phyloP scores from a whole-genome alignment of 495 filamentous ascomycete species.

The Platismatia glauca region DNA sequence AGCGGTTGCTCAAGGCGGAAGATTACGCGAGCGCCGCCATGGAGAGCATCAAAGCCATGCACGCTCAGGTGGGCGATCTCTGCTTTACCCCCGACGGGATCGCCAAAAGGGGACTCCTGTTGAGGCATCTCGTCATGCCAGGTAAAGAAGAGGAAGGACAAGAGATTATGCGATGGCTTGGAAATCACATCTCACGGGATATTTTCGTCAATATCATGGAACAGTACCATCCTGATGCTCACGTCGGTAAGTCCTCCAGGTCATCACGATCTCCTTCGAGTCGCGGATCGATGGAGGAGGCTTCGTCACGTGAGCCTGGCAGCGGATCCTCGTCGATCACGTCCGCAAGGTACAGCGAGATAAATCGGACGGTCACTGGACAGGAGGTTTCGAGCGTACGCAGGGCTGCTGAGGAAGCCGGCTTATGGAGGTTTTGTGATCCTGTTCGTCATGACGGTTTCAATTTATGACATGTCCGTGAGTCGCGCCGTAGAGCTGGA shows the following conservation, averaged over 20 bases:
- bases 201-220: conserved; percentile 68
- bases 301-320: conserved; percentile 10
- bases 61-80: conserved; percentile 65
- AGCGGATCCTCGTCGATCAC: conserved; percentile 28
- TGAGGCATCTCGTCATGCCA: conserved; percentile 73
- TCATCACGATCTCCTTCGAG: conserved; percentile 14
- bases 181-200: conserved; percentile 55
- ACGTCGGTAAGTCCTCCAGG: conserved; percentile 59
- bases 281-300: not conserved
- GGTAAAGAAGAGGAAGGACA: conserved; percentile 57
- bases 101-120: conserved; percentile 60
- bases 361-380: conserved; percentile 57
- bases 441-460: conserved; percentile 60
- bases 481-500: too few relatives aligned
- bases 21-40: conserved; percentile 57
- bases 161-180: conserved; percentile 63
- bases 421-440: conserved; percentile 68
- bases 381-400: conserved; percentile 54
- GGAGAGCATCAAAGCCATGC: conserved; percentile 67
- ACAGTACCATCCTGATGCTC: conserved; percentile 66
- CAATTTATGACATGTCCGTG: conserved; percentile 43
- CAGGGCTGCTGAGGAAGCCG: conserved; percentile 55
- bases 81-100: conserved; percentile 69
- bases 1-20: conserved; percentile 62
- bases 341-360: conserved; percentile 58